Percentiles rank a stretch among this genome's conserved stretches.
These are phyloP conservation scores for Antrodiella citrinella DNA, from an alignment of 768 basidiomycete genomes.

Conservation along the genomic window DNA sequence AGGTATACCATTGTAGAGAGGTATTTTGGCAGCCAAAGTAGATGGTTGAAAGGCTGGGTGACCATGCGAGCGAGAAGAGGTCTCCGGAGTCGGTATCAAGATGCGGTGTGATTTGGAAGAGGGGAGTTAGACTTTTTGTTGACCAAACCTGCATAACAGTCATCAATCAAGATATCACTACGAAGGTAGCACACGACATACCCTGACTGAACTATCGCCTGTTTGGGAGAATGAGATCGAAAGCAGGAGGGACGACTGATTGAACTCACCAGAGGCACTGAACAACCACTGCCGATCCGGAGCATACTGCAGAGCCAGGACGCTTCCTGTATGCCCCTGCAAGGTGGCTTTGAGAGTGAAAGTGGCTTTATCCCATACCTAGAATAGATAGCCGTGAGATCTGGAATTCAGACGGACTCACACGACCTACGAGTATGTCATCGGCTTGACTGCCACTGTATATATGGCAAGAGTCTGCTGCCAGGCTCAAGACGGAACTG, in stretches of 20 bases:
- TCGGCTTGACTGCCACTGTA: slow-evolving; percentile 77
- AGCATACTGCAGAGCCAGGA: slow-evolving; percentile 72
- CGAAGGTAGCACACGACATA: slow-evolving; percentile 27
- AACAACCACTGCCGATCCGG: slow-evolving; percentile 78
- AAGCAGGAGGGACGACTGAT: neutral
- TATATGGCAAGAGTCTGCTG: slow-evolving; percentile 63
- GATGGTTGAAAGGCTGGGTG: slow-evolving; percentile 53
- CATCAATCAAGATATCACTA: slow-evolving; percentile 3
- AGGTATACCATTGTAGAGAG: slow-evolving; percentile 83
- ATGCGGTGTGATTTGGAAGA: slow-evolving; percentile 74
- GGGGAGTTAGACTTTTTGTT: slow-evolving; percentile 50
- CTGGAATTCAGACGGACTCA: neutral
- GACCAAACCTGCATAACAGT: slow-evolving; percentile 68
- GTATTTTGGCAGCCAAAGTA: slow-evolving; percentile 92
- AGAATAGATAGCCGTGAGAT: slow-evolving; percentile 1
- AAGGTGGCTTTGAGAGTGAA: slow-evolving; percentile 64
- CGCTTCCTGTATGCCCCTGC: slow-evolving; percentile 76
- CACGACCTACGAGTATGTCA: slow-evolving; percentile 57
- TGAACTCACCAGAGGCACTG: slow-evolving; percentile 70
- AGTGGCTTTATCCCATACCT: slow-evolving; percentile 83
- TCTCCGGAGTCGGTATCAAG: slow-evolving; percentile 79
- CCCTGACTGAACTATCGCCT: slow-evolving; percentile 88
- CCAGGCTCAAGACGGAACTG: slow-evolving; percentile 68
- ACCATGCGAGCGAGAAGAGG: slow-evolving; percentile 81
- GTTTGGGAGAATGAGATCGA: neutral